Conservation (phyloP, 176 grass and related monocot genomes). For the Lolium rigidum region DNA sequence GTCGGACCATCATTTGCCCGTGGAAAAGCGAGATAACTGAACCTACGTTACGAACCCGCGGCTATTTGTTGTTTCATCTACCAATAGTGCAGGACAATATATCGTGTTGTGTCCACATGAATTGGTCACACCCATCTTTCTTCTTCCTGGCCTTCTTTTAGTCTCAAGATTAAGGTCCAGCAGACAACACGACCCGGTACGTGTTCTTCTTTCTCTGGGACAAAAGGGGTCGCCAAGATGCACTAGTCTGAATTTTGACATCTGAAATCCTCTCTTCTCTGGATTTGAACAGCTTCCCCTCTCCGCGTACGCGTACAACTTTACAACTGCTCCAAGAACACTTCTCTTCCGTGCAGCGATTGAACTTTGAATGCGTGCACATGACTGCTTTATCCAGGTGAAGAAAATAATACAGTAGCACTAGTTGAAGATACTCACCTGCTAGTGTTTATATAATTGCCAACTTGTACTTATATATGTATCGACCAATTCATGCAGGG, state of each 20-base stretch:
- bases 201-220: not conserved
- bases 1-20: too few species aligned
- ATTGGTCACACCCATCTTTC: not conserved
- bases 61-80: not conserved
- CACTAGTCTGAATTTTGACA: not conserved
- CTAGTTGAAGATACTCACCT: too few species aligned
- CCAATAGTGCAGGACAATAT: too few species aligned
- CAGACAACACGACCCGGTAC: not conserved
- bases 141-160: not conserved
- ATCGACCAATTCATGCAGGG: not conserved
- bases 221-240: not conserved
- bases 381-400: not conserved
- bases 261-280: conserved; percentile 4
- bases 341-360: conserved; percentile 21
- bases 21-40: too few species aligned
- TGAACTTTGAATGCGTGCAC: not conserved
- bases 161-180: not conserved
- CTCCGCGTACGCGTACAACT: not conserved
- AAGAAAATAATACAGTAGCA: not conserved
- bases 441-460: not conserved
- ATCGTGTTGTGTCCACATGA: too few species aligned
- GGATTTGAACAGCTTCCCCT: not conserved
- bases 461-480: conserved; percentile 25
- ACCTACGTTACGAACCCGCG: not conserved
- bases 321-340: not conserved